phyloP scores from a whole-genome alignment of 192 early-diverging fungal species.

The Coemansia sp. region DNA sequence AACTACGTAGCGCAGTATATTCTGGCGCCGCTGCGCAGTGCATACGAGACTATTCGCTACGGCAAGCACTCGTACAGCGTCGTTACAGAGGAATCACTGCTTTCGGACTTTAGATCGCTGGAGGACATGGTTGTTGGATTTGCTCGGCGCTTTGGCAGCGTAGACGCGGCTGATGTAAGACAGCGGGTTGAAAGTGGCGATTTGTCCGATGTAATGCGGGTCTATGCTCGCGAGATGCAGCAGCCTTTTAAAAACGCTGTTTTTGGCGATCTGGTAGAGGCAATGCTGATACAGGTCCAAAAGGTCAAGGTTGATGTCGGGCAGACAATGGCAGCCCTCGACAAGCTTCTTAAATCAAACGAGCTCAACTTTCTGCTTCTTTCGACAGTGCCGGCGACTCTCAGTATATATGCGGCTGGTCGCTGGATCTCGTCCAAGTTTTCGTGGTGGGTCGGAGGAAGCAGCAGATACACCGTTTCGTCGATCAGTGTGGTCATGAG shows the following conservation, averaged over 20 bases:
- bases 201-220: conserved; percentile 71
- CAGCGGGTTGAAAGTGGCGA: conserved; percentile 73
- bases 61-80: conserved; percentile 74
- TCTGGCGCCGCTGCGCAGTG: conserved; percentile 66
- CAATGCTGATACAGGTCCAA: conserved; percentile 81
- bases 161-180: conserved; percentile 57
- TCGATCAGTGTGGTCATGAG: conserved; percentile 57
- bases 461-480: conserved; percentile 42
- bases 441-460: conserved; percentile 43
- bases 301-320: conserved; percentile 95
- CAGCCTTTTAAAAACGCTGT: conserved; percentile 51
- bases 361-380: conserved; percentile 95
- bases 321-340: conserved; percentile 85
- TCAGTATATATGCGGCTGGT: conserved; percentile 58
- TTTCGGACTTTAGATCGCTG: conserved; percentile 79
- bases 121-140: conserved; percentile 89
- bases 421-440: conserved; percentile 37
- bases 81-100: conserved; percentile 71
- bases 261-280: conserved; percentile 67
- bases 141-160: conserved; percentile 58
- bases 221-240: conserved; percentile 76
- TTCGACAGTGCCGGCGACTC: conserved; percentile 71
- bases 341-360: conserved; percentile 90
- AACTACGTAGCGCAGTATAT: conserved; percentile 80
- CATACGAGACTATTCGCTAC: conserved; percentile 81